Conservation (phyloP, 306 rosid species). For the Dicorynia guianensis region DNA sequence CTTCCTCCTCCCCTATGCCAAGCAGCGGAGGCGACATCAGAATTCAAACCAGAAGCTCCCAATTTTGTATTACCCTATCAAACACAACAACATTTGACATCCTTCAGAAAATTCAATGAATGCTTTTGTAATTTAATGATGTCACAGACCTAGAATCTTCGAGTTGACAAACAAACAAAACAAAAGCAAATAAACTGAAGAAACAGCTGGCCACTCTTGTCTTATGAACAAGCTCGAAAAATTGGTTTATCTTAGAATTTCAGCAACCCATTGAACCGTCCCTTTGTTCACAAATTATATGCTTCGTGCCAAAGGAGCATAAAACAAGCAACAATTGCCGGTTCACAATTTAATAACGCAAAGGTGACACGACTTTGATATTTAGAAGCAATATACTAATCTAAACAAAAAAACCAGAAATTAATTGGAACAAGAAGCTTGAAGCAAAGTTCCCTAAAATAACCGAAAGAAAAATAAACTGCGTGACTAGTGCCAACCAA, state of each 20-base stretch:
- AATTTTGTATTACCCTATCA: conserved; percentile 43
- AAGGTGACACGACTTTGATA: conserved; percentile 16
- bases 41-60: conserved; percentile 41
- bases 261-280: conserved; percentile 22
- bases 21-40: conserved; percentile 67
- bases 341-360: background rate
- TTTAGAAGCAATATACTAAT: background rate
- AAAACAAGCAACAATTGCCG: conserved; percentile 37
- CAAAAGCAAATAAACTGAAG: conserved; percentile 27
- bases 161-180: conserved; percentile 5
- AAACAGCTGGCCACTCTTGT: conserved; percentile 23
- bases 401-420: background rate
- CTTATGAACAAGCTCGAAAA: conserved; percentile 11
- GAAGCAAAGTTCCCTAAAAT: background rate
- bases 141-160: background rate
- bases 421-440: too few species aligned
- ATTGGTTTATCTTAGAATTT: conserved; percentile 26
- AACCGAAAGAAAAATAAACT: background rate
- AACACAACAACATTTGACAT: conserved; percentile 30
- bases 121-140: background rate
- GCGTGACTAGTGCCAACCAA: too few species aligned
- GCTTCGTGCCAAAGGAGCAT: conserved; percentile 15
- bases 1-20: conserved; percentile 66
- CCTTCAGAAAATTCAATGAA: background rate
- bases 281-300: conserved; percentile 27